phyloP scores from a whole-genome alignment of 164 flowering plant genomes.

The Vitis riparia region DNA sequence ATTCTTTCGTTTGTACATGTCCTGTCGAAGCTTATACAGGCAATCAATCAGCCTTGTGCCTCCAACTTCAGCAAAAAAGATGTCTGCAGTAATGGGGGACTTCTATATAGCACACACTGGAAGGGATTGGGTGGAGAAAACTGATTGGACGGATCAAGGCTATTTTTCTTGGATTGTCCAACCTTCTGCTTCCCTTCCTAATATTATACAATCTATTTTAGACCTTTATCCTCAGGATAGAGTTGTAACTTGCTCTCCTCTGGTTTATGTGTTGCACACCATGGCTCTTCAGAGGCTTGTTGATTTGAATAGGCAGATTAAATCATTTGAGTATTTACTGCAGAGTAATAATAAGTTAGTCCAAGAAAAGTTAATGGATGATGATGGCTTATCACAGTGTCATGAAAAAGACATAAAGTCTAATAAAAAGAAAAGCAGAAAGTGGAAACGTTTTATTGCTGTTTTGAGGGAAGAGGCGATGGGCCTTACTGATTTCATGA shows the following conservation, averaged over 20 bases:
- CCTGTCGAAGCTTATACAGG: slow-evolving; percentile 67
- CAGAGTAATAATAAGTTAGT: slow-evolving; percentile 27
- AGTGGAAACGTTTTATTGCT: slow-evolving; percentile 31
- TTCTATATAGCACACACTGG: slow-evolving; percentile 50
- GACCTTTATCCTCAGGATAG: slow-evolving; percentile 34
- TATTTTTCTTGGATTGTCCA: slow-evolving; percentile 74
- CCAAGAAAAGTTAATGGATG: slow-evolving; percentile 31
- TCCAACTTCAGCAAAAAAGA: slow-evolving; percentile 58
- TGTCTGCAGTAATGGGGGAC: slow-evolving; percentile 61
- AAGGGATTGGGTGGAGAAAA: slow-evolving; percentile 54
- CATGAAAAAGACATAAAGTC: slow-evolving; percentile 36
- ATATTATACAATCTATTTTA: slow-evolving; percentile 40
- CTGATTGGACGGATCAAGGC: slow-evolving; percentile 48
- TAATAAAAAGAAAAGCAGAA: slow-evolving; percentile 18
- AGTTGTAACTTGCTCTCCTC: slow-evolving; percentile 30
- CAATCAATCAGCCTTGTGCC: slow-evolving; percentile 71
- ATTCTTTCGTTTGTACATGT: slow-evolving; percentile 66
- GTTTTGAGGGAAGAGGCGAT: slow-evolving; percentile 58
- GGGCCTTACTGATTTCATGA: slow-evolving; percentile 53
- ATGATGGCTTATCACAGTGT: slow-evolving; percentile 18
- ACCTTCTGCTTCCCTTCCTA: slow-evolving; percentile 59
- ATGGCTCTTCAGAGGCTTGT: slow-evolving; percentile 85
- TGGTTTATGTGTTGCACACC: slow-evolving; percentile 55
- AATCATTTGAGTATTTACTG: slow-evolving; percentile 51
- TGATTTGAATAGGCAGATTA: slow-evolving; percentile 72